A percentile compares a stretch with the other conserved stretches of the same genome.
These are phyloP conservation scores for Quercus parvula DNA, from an alignment of 306 rosid genomes.

Conservation along the genomic window DNA sequence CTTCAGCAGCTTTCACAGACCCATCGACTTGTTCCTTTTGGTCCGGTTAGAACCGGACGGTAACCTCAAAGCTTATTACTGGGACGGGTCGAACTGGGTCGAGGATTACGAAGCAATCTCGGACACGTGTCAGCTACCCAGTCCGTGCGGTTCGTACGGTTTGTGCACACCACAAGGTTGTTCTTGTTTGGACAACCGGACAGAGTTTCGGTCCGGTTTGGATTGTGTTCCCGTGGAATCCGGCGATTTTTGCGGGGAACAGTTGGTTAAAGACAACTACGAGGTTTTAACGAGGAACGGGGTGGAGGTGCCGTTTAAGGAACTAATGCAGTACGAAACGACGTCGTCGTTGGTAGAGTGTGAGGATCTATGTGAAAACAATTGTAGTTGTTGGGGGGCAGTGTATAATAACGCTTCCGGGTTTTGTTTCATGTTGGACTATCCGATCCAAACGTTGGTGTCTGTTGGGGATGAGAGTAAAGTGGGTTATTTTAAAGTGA, in stretches of 20 bases:
- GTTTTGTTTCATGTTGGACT: slow-evolving; percentile 63
- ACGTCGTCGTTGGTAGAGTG: slow-evolving; percentile 52
- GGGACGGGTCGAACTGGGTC: slow-evolving; percentile 62
- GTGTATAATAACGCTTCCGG: slow-evolving; percentile 53
- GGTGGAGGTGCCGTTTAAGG: slow-evolving; percentile 66
- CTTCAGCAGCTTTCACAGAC: slow-evolving; percentile 53
- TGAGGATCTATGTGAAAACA: slow-evolving; percentile 48
- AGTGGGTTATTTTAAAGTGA: slow-evolving; percentile 78
- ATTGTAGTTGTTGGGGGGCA: slow-evolving; percentile 88
- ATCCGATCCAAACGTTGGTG: slow-evolving; percentile 59
- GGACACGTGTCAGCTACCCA: slow-evolving; percentile 64
- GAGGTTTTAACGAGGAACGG: slow-evolving; percentile 49
- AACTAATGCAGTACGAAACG: slow-evolving; percentile 34
- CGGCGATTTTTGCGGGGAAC: slow-evolving; percentile 48
- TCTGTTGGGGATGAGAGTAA: slow-evolving; percentile 51
- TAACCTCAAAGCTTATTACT: slow-evolving; percentile 64
- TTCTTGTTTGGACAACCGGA: slow-evolving; percentile 60
- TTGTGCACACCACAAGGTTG: slow-evolving; percentile 66
- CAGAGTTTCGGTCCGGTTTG: slow-evolving; percentile 33
- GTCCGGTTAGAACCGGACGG: slow-evolving; percentile 71
- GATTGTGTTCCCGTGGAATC: slow-evolving; percentile 27
- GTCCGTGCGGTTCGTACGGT: slow-evolving; percentile 78
- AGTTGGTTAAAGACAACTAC: slow-evolving; percentile 25
- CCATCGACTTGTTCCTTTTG: slow-evolving; percentile 35
- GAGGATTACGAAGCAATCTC: slow-evolving; percentile 52